phyloP scores from a whole-genome alignment of 192 early-diverging fungal genomes.

The Linnemannia hyalina region DNA sequence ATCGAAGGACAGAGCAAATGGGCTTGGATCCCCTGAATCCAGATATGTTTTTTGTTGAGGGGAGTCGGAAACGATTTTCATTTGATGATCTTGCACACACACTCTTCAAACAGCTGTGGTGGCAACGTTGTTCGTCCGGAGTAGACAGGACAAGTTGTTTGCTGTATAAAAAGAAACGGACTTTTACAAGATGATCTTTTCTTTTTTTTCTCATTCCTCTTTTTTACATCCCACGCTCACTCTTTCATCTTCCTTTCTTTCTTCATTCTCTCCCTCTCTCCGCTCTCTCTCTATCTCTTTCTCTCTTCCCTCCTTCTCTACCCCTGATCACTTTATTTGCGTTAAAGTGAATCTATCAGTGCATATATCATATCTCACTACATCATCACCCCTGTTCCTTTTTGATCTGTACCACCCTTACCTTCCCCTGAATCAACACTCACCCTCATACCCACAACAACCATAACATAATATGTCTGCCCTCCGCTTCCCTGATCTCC shows the following conservation, averaged over 20 bases:
- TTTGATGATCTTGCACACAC: slow-evolving; percentile 13
- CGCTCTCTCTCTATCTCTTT: background rate
- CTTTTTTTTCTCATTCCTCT: background rate
- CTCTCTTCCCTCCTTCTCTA: background rate
- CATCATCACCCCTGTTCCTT: background rate
- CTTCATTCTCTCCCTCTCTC: background rate
- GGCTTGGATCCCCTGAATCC: background rate
- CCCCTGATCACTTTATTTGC: background rate
- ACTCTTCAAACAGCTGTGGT: background rate
- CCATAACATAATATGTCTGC: slow-evolving; percentile 58
- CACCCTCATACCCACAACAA: background rate
- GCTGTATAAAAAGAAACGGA: slow-evolving; percentile 9
- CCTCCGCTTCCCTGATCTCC: slow-evolving; percentile 55
- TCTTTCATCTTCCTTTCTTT: background rate
- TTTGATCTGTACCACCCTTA: slow-evolving; percentile 10
- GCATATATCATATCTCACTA: slow-evolving; percentile 8
- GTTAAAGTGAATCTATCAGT: background rate
- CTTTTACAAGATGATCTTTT: background rate
- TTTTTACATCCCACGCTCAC: background rate
- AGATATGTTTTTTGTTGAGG: background rate
- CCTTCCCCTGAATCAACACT: background rate
- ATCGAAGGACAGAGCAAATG: background rate
- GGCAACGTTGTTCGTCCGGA: background rate
- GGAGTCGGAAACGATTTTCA: slow-evolving; percentile 30
- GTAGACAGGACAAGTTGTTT: background rate